Evolutionary conservation across 2,329 filamentous ascomycete genomes (phyloP), one percentile per base, ranked within the genome.

Genomic region (Calycina marina): DNA sequence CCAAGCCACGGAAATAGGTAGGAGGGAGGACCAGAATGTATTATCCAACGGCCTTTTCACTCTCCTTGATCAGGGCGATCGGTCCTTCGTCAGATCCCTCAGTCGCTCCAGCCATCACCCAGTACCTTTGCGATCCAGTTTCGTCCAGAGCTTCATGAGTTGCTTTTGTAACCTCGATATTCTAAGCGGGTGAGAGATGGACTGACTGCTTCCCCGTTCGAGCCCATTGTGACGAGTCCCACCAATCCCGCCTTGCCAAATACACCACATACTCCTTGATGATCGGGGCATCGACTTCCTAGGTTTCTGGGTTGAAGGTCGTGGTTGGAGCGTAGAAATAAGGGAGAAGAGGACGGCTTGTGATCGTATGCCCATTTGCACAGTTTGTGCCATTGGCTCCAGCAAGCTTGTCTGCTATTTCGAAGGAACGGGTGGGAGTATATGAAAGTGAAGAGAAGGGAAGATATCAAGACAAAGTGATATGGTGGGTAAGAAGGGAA

Each of bases 141-240:
- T 74, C 77, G 52, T 90, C 78, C 29, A 93, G 69, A 12, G 84
- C 83, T 52, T 84, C 77, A 35, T 84, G 74, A 6, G 82, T 88
- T 32, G 83, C 79, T 49, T 64, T 64, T 12, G 80, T 88, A 42
- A 90, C 76, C 18, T 71, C 69, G 29, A 72, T 56, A 55, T 85
- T 85, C 58, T 93, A 84, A 40, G 77, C 70, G 27, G 72, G 70
- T 33, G 77, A 81, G 48, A 86, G 76, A 61, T 93, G 83, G 35
- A 84, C n/a, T n/a, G n/a, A n/a, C 78, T 14, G 84, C 83, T 61
- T 93, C 84, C 39, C 84, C 84, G 57, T 92, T 93, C 45, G 83
- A 92, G 40, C 85, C 84, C 77, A 90, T 84, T 44, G 77, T 78
- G 26, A 90, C 80, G 15, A 93, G 67, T 20, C 84, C 84, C 29